Conservation (phyloP, 163 green algal species). For the Smithsoniella earleae region DNA sequence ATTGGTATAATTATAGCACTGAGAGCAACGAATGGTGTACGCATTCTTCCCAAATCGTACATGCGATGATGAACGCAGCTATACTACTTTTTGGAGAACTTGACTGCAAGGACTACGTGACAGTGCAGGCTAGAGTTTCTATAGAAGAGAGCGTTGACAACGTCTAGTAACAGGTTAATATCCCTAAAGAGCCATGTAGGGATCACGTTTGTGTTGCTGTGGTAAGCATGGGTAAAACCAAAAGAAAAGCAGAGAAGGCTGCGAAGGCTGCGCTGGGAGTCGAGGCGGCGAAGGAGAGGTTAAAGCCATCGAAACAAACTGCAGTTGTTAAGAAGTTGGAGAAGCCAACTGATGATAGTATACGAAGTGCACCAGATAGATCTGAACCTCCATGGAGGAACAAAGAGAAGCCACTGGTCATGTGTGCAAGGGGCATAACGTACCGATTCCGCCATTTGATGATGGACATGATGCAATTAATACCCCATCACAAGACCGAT, state of each 20-base stretch:
- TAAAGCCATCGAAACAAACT: conserved; percentile 17
- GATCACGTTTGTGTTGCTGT: too few species aligned
- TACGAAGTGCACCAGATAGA: not conserved
- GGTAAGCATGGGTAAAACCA: conserved; percentile 38
- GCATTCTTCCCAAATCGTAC: too few species aligned
- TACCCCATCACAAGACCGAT: conserved; percentile 90
- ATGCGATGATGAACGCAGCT: too few species aligned
- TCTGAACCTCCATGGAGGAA: conserved; percentile 47
- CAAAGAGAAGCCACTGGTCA: conserved; percentile 83
- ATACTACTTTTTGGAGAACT: too few species aligned
- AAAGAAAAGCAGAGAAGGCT: conserved; percentile 36
- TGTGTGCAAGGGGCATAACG: conserved; percentile 78
- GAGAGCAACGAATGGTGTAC: too few species aligned
- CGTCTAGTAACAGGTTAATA: too few species aligned
- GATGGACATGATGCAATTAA: conserved; percentile 72
- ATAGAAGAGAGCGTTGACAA: too few species aligned
- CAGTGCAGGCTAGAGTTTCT: too few species aligned
- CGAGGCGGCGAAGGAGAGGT: conserved; percentile 20
- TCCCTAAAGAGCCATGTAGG: too few species aligned
- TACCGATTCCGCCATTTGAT: conserved; percentile 80
- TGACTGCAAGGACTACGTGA: too few species aligned
- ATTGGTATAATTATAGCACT: too few species aligned
- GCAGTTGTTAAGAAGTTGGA: not conserved
- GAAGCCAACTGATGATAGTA: not conserved
- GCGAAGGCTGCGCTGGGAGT: not conserved